A percentile compares a stretch with the other conserved stretches of the same genome.
phyloP scores from a whole-genome alignment of 202 grass and related monocot genomes.

The Thinopyrum obtusiflorum region DNA sequence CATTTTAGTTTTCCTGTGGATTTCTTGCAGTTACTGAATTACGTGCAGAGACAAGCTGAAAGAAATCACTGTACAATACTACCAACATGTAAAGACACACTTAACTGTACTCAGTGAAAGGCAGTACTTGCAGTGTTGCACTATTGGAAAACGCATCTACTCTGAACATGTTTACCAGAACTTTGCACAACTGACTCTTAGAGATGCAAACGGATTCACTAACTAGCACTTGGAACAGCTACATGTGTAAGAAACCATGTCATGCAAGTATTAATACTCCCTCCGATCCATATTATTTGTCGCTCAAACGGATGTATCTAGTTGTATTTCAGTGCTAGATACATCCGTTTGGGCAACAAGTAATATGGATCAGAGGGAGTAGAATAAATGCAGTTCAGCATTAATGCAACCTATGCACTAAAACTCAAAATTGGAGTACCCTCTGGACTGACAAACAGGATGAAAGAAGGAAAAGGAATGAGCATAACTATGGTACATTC shows the following conservation, averaged over 20 bases:
- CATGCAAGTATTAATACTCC: not conserved
- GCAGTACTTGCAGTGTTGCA: not conserved
- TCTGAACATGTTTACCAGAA: not conserved
- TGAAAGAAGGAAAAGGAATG: not conserved
- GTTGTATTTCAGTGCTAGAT: no score
- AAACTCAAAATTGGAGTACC: not conserved
- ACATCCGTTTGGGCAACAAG: no score
- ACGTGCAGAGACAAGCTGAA: not conserved
- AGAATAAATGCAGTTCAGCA: not conserved
- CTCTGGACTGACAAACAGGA: not conserved
- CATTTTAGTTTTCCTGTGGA: not conserved
- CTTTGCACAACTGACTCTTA: not conserved
- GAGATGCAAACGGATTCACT: not conserved
- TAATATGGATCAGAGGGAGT: no score
- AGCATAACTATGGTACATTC: not conserved
- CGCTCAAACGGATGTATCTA: no score
- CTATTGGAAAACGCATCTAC: not conserved
- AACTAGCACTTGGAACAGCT: not conserved
- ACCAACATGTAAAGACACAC: not conserved
- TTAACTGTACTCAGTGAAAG: not conserved
- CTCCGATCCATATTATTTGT: no score
- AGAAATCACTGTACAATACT: not conserved
- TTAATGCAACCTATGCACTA: not conserved
- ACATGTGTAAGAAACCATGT: not conserved
- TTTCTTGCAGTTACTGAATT: slow-evolving; percentile 3